Evolutionary conservation across 2,329 filamentous ascomycete genomes (phyloP).

Genomic region (Stylonectria norvegica): DNA sequence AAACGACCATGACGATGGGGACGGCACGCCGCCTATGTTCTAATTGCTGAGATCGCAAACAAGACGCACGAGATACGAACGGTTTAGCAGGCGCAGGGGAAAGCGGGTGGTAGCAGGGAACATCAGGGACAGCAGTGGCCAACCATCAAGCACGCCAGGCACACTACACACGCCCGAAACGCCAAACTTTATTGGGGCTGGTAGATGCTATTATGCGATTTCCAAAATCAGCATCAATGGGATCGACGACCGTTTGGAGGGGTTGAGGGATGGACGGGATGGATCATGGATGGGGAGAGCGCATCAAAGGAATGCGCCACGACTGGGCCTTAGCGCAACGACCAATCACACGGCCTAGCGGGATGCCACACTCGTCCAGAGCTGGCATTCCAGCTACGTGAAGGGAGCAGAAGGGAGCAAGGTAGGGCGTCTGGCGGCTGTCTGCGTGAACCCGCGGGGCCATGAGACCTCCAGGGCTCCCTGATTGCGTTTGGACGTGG

Average conservation of each 20-base stretch:
- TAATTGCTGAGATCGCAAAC: no score
- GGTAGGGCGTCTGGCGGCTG: conserved; percentile 19
- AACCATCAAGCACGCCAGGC: no score
- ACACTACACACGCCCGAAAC: no score
- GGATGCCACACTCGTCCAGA: conserved; percentile 9
- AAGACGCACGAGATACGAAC: neutral
- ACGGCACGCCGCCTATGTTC: no score
- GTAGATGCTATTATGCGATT: no score
- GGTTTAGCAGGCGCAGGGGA: neutral
- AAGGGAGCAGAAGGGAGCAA: conserved; percentile 23
- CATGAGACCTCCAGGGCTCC: conserved; percentile 1
- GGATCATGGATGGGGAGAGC: conserved; percentile 3
- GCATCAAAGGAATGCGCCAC: conserved; percentile 27
- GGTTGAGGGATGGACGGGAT: neutral
- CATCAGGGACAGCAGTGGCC: no score
- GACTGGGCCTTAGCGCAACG: conserved; percentile 19
- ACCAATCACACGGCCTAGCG: conserved; percentile 18
- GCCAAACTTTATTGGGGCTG: no score
- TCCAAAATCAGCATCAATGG: neutral
- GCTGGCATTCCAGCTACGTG: conserved; percentile 19
- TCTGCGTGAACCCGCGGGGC: conserved; percentile 13
- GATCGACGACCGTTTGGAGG: conserved; percentile 1
- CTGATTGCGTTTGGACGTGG: conserved; percentile 18
- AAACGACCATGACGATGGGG: no score
- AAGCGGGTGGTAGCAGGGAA: no score